Conservation (phyloP, 495 filamentous ascomycete genomes). For the Hyaloscypha hepaticicola region DNA sequence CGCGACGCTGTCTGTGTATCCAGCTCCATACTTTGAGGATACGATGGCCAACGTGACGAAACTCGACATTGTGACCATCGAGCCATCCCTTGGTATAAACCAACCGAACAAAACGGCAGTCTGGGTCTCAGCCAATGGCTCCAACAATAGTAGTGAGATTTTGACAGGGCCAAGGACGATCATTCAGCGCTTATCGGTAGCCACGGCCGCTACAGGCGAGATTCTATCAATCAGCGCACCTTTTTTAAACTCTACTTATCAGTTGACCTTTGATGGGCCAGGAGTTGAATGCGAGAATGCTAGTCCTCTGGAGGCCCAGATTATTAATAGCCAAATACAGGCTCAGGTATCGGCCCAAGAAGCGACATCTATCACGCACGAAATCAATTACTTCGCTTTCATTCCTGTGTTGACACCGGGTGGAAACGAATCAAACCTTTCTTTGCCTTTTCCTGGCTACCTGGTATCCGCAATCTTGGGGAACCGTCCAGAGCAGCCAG, state of each 20-base stretch:
- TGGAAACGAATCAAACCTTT: background rate
- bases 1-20: constrained; percentile 22
- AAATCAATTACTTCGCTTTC: constrained; percentile 11
- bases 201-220: constrained; percentile 24
- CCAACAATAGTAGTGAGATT: background rate
- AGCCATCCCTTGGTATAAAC: constrained; percentile 6
- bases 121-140: constrained; percentile 7
- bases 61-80: too few species aligned
- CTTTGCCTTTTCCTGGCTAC: too few species aligned
- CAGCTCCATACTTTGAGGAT: background rate
- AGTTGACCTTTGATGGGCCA: constrained; percentile 23
- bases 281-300: constrained; percentile 21
- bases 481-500: background rate
- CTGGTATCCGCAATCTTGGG: background rate
- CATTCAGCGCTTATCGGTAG: constrained; percentile 18
- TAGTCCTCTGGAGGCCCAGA: constrained; percentile 2
- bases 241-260: constrained; percentile 23
- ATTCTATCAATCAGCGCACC: constrained; percentile 25
- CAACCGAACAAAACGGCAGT: background rate
- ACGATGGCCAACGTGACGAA: background rate
- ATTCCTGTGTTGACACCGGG: constrained; percentile 5
- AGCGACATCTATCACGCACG: background rate
- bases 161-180: constrained; percentile 30
- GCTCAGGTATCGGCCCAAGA: too few species aligned
- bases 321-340: background rate